A percentile compares a stretch with the other conserved stretches of the same genome.
Conservation (phyloP, 495 filamentous ascomycete species). For the Lasiosphaeria ovina region DNA sequence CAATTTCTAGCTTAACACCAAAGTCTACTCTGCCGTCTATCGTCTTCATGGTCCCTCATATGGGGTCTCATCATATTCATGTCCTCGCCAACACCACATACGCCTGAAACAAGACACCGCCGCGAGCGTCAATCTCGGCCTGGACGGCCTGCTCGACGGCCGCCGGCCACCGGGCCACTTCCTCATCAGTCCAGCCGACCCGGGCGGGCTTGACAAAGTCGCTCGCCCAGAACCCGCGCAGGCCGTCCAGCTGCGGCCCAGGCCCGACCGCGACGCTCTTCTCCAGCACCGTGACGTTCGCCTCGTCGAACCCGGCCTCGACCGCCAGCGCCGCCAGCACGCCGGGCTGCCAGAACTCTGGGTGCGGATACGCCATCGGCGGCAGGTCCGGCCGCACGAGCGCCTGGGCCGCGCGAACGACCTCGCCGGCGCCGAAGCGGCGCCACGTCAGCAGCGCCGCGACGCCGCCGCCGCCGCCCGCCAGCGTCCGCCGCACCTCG, state of each 20-base stretch:
- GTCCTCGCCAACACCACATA: conserved; percentile 1
- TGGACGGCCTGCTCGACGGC: not conserved
- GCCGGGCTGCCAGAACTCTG: conserved; percentile 28
- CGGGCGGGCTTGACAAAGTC: not conserved
- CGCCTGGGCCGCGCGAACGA: conserved; percentile 28
- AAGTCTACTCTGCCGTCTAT: too few species aligned
- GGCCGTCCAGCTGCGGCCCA: not conserved
- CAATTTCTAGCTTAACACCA: too few species aligned
- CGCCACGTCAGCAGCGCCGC: conserved; percentile 38
- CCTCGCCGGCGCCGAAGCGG: conserved; percentile 24
- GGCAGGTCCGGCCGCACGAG: conserved; percentile 29
- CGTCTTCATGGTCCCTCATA: too few species aligned
- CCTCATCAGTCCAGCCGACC: not conserved
- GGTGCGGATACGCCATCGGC: conserved; percentile 24
- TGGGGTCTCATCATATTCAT: not conserved
- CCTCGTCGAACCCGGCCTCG: conserved; percentile 13
- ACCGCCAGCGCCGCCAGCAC: conserved; percentile 25
- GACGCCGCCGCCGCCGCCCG: conserved; percentile 26
- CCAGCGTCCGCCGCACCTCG: conserved; percentile 37
- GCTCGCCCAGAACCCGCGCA: not conserved
- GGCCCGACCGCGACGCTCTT: not conserved
- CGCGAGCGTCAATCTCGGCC: not conserved
- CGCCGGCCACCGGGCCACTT: not conserved
- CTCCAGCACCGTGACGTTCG: not conserved
- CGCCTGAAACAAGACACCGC: not conserved